A percentile compares a stretch with the other conserved stretches of the same genome.
Evolutionary conservation across 2,329 filamentous ascomycete genomes (phyloP).

Genomic region (Macrophomina tecta): DNA sequence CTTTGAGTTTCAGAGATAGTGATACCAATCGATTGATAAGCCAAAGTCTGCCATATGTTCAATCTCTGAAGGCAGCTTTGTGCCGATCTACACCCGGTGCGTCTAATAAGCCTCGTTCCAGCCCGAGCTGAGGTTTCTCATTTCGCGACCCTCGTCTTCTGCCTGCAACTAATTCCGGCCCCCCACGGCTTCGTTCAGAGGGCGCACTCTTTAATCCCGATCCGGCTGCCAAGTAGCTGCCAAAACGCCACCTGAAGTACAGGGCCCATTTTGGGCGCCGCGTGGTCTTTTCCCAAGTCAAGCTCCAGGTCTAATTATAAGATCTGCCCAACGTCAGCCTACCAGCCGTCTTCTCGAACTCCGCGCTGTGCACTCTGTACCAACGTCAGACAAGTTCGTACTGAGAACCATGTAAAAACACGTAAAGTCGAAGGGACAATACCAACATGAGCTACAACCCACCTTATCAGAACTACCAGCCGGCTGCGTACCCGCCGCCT

Average conservation of each 20-base stretch:
- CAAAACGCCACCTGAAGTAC: conserved; percentile 10
- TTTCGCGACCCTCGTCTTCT: neutral
- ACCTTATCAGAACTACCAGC: neutral
- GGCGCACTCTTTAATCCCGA: neutral
- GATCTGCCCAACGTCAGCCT: neutral
- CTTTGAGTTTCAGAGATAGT: neutral
- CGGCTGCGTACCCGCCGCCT: conserved; percentile 3
- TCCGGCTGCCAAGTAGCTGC: conserved; percentile 13
- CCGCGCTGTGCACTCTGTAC: no score
- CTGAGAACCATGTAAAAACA: neutral
- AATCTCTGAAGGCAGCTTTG: no score
- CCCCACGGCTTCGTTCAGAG: neutral
- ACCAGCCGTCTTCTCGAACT: neutral
- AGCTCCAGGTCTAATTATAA: conserved; percentile 14
- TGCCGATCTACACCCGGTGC: no score
- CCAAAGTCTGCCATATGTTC: no score
- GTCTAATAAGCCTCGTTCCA: neutral
- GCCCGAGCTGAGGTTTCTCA: neutral
- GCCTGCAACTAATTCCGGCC: neutral
- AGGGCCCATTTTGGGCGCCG: conserved; percentile 8
- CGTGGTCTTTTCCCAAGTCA: neutral
- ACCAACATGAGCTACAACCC: conserved; percentile 7
- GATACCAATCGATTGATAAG: neutral
- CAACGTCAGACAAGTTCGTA: neutral
- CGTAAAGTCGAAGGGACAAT: neutral